Conservation (phyloP, 2,329 filamentous ascomycete species). For the Pseudocercospora ulei region DNA sequence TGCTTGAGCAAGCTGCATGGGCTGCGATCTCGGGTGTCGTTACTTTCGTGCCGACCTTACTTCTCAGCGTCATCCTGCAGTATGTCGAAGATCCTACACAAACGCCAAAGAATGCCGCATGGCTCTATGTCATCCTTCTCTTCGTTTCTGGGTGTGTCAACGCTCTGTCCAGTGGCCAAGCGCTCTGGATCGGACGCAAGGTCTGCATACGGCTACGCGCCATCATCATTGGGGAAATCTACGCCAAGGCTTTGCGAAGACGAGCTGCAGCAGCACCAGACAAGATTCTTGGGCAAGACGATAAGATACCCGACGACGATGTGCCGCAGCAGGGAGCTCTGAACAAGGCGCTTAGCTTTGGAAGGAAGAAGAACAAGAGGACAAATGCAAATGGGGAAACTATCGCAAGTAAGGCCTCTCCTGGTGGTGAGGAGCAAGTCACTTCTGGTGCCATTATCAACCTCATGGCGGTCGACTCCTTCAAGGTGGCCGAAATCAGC, state of each 20-base stretch:
- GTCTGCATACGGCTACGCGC: conserved; percentile 87
- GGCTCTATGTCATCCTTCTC: conserved; percentile 88
- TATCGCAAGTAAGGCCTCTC: conserved; percentile 28
- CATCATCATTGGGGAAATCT: conserved; percentile 94
- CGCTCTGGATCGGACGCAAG: conserved; percentile 85
- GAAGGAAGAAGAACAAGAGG: conserved; percentile 49
- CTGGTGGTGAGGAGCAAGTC: conserved; percentile 49
- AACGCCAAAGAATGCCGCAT: conserved; percentile 76
- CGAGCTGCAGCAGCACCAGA: conserved; percentile 73
- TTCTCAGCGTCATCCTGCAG: conserved; percentile 82
- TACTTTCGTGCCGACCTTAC: conserved; percentile 80
- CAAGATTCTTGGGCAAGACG: conserved; percentile 52
- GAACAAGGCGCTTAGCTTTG: conserved; percentile 46
- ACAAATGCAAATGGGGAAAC: conserved; percentile 35
- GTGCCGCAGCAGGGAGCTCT: conserved; percentile 38
- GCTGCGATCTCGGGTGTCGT: conserved; percentile 71
- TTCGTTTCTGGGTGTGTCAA: conserved; percentile 73
- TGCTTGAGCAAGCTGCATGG: conserved; percentile 70
- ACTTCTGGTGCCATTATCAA: conserved; percentile 98
- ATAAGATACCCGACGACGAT: conserved; percentile 38
- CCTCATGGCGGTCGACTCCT: conserved; percentile 97
- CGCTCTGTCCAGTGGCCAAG: conserved; percentile 73
- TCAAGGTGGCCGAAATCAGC: conserved; percentile 92
- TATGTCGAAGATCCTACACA: conserved; percentile 76
- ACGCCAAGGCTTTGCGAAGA: conserved; percentile 84